Evolutionary conservation across 805 yeast species (phyloP).

Genomic region (Yamadazyma tumulicola): DNA sequence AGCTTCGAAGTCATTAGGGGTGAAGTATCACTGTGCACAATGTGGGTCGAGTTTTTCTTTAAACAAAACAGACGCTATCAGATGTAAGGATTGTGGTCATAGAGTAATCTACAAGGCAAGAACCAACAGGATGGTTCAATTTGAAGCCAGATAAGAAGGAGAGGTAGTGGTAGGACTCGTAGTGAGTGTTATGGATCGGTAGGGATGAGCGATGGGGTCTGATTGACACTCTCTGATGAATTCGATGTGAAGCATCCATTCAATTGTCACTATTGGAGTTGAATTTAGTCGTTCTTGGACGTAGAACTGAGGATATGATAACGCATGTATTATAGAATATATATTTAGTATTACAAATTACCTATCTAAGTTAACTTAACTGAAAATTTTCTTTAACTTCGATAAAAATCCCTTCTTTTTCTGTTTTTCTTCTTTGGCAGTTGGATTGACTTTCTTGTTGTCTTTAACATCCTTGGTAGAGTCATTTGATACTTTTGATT

Average conservation of each 20-base stretch:
- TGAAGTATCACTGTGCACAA: constrained; percentile 92
- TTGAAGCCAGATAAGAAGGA: constrained; percentile 39
- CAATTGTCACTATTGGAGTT: no score
- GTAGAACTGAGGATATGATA: no score
- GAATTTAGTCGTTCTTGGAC: no score
- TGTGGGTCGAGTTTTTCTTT: constrained; percentile 88
- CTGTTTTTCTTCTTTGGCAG: constrained; percentile 14
- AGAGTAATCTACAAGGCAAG: constrained; percentile 96
- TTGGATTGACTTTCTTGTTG: constrained; percentile 6
- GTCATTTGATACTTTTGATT: constrained; percentile 10
- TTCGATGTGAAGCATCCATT: no score
- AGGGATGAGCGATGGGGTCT: no score
- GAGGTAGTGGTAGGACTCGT: no score
- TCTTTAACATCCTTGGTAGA: constrained; percentile 6
- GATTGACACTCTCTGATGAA: no score
- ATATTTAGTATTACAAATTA: constrained; percentile 13
- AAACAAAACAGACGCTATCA: constrained; percentile 91
- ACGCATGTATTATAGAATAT: constrained; percentile 12
- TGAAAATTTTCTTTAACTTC: constrained; percentile 35
- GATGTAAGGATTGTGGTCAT: constrained; percentile 98
- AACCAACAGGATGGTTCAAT: constrained; percentile 88
- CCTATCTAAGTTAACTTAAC: neutral
- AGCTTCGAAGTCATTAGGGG: constrained; percentile 63
- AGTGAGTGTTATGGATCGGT: no score
- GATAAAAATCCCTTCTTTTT: constrained; percentile 37